Evolutionary conservation across 495 filamentous ascomycete species (phyloP), one percentile per base, ranked within the genome.

Genomic region (Hyaloscypha bicolor): DNA sequence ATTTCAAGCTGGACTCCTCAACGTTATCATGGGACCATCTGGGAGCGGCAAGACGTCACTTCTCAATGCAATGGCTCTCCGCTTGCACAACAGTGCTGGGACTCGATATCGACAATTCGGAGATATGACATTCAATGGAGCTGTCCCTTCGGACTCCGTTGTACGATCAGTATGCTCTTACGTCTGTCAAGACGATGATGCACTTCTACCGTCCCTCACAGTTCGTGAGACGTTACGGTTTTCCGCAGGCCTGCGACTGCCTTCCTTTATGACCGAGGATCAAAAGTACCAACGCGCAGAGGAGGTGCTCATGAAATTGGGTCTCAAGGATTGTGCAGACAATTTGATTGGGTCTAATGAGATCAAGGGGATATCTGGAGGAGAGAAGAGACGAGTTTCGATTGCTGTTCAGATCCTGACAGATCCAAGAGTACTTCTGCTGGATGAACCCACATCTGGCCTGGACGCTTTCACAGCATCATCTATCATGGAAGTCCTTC

Each of bases 11-110:
- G 88, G 87, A 1, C 76, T 80, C 22, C 75, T 93, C 12, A 92
- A 93, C 69, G 82, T 92, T 3, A 91, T 93, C 62, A 91, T 92
- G 89, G 90, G 90, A 0, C 90, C 90, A 2, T 91, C 88, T 16
- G 90, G 90, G 1, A 88, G 86, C 39, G 90, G 90, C 14, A 93
- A 92, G 75, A 91, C 89, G 4, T 88, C 87, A 0, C 72, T 93
- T 4, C 78, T 93, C 4, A 91, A 91, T 71, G 81, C 85, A 2
- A 88, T 93, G 81, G 87, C 90, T 14, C 78, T 81, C 6, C 81
- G 90, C 11, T 76, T 92, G 11, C 82, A 86, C 42, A 84, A 80
- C 58, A 86, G 85, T 4, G 62, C 83, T 21, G 75, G 76, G 4
- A 88, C 83, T 0, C 75, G 79, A 52, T 91, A 91, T 67, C 77